phyloP scores from a whole-genome alignment of 805 yeast genomes.

The Cyberlindnera veronae region DNA sequence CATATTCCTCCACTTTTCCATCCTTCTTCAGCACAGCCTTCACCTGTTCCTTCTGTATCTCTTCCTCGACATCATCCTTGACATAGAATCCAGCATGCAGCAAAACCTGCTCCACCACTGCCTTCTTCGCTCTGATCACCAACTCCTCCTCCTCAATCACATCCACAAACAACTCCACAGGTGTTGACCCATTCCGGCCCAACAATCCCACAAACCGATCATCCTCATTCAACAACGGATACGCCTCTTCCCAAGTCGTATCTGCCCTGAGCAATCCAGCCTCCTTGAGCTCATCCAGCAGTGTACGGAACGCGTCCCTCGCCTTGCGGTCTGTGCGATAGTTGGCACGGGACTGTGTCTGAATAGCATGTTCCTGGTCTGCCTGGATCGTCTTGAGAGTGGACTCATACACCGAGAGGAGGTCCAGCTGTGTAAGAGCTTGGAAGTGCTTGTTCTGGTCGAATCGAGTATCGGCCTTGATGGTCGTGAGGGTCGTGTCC shows the following conservation, averaged over 20 bases:
- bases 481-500: conserved; percentile 15
- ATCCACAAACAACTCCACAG: conserved; percentile 77
- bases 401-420: conserved; percentile 49
- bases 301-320: conserved; percentile 51
- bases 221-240: conserved; percentile 49
- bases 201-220: conserved; percentile 55
- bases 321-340: conserved; percentile 61
- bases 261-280: conserved; percentile 41
- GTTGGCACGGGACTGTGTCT: conserved; percentile 35
- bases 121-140: conserved; percentile 53
- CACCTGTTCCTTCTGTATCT: conserved; percentile 12
- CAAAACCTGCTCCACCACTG: conserved; percentile 51
- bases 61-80: conserved; percentile 20
- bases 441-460: conserved; percentile 56
- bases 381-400: conserved; percentile 28
- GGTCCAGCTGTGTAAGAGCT: conserved; percentile 53
- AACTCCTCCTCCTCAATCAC: conserved; percentile 59
- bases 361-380: conserved; percentile 23
- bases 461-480: conserved; percentile 44
- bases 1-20: conserved; percentile 25
- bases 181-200: conserved; percentile 76
- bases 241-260: conserved; percentile 57
- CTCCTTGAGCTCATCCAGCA: conserved; percentile 38
- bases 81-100: conserved; percentile 32
- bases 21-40: conserved; percentile 19